Evolutionary conservation across 2,329 filamentous ascomycete species (phyloP), one percentile per base, ranked within the genome.

Genomic region (Pseudocercospora crystallina): DNA sequence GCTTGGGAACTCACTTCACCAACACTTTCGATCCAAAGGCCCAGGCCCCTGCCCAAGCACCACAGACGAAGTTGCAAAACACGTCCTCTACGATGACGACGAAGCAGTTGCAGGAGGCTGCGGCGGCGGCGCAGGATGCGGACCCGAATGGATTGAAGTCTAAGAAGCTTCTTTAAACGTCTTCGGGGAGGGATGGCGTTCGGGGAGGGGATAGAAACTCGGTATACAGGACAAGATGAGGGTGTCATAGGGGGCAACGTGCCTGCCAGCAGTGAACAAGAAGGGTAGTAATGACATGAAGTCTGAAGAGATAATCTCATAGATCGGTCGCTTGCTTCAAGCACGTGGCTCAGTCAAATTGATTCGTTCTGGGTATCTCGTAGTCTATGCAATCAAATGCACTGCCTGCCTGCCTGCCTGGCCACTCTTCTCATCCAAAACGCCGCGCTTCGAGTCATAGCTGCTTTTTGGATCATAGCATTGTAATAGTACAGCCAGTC

Each of bases 31-130:
- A 53, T 33, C 50, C 53, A 5, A 30, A 39, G 8, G 43, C 51
- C 20, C 51, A 56, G 44, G 51, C n/a, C 3, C 17, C 31, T 10
- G 49, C 49, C 15, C 30, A 30, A 10, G 46, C 39, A 11, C 41
- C 41, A 7, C 31, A 33, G 32, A 15, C 48, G 20, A 58, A 58
- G 43, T 36, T 58, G 9, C 30, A 45, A 10, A 20, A 49, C 5
- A 58, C 56, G 2, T 36, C 39, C 26, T 58, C 56, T 4, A 47
- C 43, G 11, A 56, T 56, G 56, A 51, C 53, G 5, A 58, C 56
- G 11, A 46, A 44, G 8, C 44, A 58, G 37, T 15, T 58, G 39
- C 56, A 58, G 43, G 40, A 56, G 31, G 56, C 56, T 11, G 41
- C 41, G 33, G 14, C 41, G 12, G 20, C 20, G 20, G 54, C 54